phyloP scores from a whole-genome alignment of 2,329 filamentous ascomycete genomes.

The Aspergillus unguis region DNA sequence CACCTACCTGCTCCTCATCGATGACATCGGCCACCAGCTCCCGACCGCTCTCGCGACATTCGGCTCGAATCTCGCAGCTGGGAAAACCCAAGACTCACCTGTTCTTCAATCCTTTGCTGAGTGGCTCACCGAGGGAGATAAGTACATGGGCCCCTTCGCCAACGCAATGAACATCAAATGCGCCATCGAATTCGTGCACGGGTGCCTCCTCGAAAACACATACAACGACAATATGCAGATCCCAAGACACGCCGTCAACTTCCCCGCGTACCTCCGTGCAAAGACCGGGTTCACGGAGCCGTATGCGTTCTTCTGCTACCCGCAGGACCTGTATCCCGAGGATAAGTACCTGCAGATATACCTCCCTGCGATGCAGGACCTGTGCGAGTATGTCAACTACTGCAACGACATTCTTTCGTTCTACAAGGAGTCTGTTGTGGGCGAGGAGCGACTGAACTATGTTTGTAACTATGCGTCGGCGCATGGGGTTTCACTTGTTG shows the following conservation, averaged over 20 bases:
- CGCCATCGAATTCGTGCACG: not conserved
- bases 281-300: not conserved
- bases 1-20: too few species aligned
- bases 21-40: too few species aligned
- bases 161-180: not conserved
- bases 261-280: not conserved
- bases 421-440: not conserved
- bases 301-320: not conserved
- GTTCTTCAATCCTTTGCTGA: too few species aligned
- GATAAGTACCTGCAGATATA: not conserved
- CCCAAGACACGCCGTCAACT: not conserved
- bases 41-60: too few species aligned
- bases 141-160: not conserved
- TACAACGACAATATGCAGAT: not conserved
- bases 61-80: too few species aligned
- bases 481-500: not conserved
- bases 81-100: too few species aligned
- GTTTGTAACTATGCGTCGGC: not conserved
- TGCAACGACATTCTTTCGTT: not conserved
- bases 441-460: not conserved
- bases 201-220: not conserved
- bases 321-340: not conserved
- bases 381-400: not conserved
- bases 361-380: not conserved
- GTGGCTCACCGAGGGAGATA: too few species aligned